These are phyloP conservation scores for Metarhizium brunneum DNA, from an alignment of 2,329 filamentous ascomycete species.

Conservation along the genomic window DNA sequence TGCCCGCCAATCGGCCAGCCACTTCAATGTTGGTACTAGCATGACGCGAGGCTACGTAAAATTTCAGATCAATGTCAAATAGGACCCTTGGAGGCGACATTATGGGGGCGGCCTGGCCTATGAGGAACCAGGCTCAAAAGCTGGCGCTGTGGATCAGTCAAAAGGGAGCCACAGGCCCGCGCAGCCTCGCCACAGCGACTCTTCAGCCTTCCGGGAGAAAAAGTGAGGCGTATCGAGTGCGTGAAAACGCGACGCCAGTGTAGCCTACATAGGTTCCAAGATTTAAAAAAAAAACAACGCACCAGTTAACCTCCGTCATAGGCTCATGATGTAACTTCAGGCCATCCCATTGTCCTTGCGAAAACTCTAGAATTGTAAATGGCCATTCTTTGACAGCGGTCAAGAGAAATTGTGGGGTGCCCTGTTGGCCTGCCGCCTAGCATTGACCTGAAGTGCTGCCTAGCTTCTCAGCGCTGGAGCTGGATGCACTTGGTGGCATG, in stretches of 20 bases:
- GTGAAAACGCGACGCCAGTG: too few relatives aligned
- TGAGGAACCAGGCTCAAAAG: too few relatives aligned
- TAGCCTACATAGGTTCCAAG: too few relatives aligned
- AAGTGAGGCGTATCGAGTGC: not conserved
- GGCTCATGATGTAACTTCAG: not conserved
- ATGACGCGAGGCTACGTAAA: too few relatives aligned
- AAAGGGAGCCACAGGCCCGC: not conserved
- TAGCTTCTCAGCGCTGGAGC: not conserved
- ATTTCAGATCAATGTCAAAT: not conserved
- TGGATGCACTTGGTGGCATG: not conserved
- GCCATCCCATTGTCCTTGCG: not conserved
- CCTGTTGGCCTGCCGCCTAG: not conserved
- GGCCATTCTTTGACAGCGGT: not conserved
- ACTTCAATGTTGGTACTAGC: too few relatives aligned
- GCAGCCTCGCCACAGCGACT: constrained; percentile 1
- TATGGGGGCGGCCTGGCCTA: too few relatives aligned
- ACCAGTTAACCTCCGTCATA: not conserved
- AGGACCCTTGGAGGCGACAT: not conserved
- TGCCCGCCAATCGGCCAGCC: too few relatives aligned
- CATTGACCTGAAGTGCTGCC: too few relatives aligned
- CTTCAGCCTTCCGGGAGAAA: not conserved
- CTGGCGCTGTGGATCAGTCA: too few relatives aligned
- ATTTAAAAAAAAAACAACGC: too few relatives aligned
- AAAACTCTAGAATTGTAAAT: not conserved
- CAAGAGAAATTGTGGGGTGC: not conserved